Conservation (phyloP, 106 monocot species). For the Alisma plantagoaquatica region DNA sequence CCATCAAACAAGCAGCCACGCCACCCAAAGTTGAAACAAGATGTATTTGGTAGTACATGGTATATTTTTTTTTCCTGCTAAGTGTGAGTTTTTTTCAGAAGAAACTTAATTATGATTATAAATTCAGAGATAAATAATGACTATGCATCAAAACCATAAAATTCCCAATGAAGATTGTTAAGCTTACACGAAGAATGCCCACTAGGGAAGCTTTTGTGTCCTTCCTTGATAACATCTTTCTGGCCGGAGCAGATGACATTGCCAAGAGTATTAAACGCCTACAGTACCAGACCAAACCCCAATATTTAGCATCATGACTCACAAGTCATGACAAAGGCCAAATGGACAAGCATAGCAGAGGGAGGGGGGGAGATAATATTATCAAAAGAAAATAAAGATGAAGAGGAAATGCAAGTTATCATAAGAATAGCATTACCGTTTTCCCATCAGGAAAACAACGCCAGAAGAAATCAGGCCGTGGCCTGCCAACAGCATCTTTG, state of each 20-base stretch:
- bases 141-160: no score
- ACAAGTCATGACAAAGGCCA: no score
- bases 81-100: no score
- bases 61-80: no score
- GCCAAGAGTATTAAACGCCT: conserved; percentile 10
- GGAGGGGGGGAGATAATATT: background rate
- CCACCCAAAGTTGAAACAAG: no score
- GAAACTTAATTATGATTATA: no score
- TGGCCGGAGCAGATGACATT: conserved; percentile 17
- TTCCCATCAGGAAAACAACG: conserved; percentile 70
- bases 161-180: background rate
- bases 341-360: no score
- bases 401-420: background rate
- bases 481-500: conserved; percentile 63
- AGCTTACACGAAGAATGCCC: conserved; percentile 23
- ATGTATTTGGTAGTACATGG: no score
- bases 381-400: background rate
- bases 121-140: no score
- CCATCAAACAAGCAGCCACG: no score
- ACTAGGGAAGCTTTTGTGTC: conserved; percentile 24
- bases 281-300: no score
- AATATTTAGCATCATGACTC: no score
- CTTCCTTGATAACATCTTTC: conserved; percentile 18
- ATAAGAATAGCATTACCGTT: conserved; percentile 12
- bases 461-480: conserved; percentile 73